Percentiles rank a stretch among this genome's conserved stretches.
These are phyloP conservation scores for Kalmanozyma brasiliensis DNA, from an alignment of 1,284 basidiomycete species.

Conservation along the genomic window DNA sequence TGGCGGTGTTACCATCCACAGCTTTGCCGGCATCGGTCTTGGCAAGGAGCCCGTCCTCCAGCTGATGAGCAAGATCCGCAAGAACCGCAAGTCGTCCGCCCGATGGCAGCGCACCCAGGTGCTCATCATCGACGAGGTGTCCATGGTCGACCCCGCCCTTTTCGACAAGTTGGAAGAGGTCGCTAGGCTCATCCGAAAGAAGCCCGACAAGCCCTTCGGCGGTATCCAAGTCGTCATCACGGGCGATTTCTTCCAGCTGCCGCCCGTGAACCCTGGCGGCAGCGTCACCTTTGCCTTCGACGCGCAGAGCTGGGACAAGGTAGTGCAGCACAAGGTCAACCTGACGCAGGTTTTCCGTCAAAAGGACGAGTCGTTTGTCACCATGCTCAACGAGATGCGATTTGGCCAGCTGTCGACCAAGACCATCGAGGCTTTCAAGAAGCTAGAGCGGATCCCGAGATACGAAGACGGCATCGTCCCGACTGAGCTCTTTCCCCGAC, in stretches of 20 bases:
- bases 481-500: constrained; percentile 75
- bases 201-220: constrained; percentile 77
- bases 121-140: constrained; percentile 92
- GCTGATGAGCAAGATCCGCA: constrained; percentile 76
- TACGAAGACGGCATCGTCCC: constrained; percentile 57
- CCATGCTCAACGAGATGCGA: constrained; percentile 62
- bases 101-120: constrained; percentile 80
- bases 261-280: constrained; percentile 78
- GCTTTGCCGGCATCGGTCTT: constrained; percentile 87
- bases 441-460: constrained; percentile 44
- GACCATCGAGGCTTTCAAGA: constrained; percentile 51
- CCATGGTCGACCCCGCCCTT: constrained; percentile 93
- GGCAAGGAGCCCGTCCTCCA: constrained; percentile 77
- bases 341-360: constrained; percentile 87
- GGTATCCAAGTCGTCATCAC: constrained; percentile 93
- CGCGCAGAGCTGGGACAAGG: constrained; percentile 81
- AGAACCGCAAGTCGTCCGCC: constrained; percentile 77
- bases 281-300: constrained; percentile 75
- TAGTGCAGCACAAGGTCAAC: constrained; percentile 81
- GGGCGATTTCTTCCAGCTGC: constrained; percentile 96
- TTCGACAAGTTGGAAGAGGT: constrained; percentile 87
- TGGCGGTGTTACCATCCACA: constrained; percentile 90
- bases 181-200: constrained; percentile 75
- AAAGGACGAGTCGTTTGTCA: constrained; percentile 70
- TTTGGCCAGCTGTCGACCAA: constrained; percentile 51